Conservation (phyloP, 768 basidiomycete species). For the Asterophora lycoperdoides region DNA sequence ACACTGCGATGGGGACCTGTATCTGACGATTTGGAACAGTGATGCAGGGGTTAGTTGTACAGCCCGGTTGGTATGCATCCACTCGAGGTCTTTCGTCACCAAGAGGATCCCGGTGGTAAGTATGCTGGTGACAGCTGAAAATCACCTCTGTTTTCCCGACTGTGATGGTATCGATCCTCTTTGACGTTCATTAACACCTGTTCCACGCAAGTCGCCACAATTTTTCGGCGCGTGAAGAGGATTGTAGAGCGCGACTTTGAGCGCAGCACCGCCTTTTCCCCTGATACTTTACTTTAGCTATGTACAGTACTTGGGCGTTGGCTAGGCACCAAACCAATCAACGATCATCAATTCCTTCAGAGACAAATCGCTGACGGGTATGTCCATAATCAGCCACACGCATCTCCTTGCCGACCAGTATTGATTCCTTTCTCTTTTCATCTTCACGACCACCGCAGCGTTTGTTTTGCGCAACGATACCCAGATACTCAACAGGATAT, state of each 20-base stretch:
- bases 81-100: neutral
- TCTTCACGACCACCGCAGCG: conserved; percentile 33
- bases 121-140: conserved; percentile 8
- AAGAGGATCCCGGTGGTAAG: conserved; percentile 9
- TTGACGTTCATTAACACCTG: conserved; percentile 10
- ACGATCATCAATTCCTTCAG: conserved; percentile 10
- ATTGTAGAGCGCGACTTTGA: too few species aligned
- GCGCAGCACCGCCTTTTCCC: too few species aligned
- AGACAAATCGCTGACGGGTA: neutral
- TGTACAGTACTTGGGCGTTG: too few species aligned
- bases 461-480: conserved; percentile 36
- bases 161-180: conserved; percentile 15
- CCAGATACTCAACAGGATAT: conserved; percentile 21
- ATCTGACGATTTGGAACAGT: conserved; percentile 9
- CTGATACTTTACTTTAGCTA: too few species aligned
- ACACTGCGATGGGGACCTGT: conserved; percentile 1
- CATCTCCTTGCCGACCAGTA: conserved; percentile 64
- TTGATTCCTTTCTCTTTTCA: conserved; percentile 40
- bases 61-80: too few species aligned
- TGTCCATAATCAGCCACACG: conserved; percentile 27
- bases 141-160: neutral
- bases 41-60: neutral
- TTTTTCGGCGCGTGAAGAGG: neutral
- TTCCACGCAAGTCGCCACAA: neutral
- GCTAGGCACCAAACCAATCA: neutral